These are phyloP conservation scores for Trametes cinnabarina DNA, from an alignment of 768 basidiomycete species.

Conservation along the genomic window DNA sequence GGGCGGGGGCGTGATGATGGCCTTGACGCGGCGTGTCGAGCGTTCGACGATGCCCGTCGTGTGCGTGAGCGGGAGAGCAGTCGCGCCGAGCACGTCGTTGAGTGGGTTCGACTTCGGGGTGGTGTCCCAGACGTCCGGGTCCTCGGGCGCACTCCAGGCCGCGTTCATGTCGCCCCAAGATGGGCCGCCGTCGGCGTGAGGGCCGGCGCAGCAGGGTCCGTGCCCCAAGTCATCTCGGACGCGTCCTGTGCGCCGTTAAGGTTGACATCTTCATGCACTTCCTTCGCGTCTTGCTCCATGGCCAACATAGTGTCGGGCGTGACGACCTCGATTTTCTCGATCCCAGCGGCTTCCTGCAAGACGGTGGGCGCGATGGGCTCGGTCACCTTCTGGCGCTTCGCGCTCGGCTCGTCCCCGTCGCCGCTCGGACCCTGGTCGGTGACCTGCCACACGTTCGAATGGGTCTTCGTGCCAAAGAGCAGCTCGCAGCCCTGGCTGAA, in stretches of 20 bases:
- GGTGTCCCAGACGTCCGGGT: constrained; percentile 10
- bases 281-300: constrained; percentile 15
- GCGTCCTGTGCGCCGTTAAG: constrained; percentile 10
- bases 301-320: constrained; percentile 11
- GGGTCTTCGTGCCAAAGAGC: constrained; percentile 43
- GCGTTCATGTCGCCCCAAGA: constrained; percentile 19
- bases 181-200: neutral
- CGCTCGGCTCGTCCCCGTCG: constrained; percentile 29
- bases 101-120: constrained; percentile 29
- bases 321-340: constrained; percentile 12
- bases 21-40: constrained; percentile 56
- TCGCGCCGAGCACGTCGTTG: constrained; percentile 51
- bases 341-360: constrained; percentile 14
- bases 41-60: constrained; percentile 63
- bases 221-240: neutral
- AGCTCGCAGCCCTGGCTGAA: constrained; percentile 49
- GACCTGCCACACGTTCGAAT: constrained; percentile 4
- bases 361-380: neutral
- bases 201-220: neutral
- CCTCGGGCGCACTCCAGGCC: constrained; percentile 6
- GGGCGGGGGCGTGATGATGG: constrained; percentile 40
- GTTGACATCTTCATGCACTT: constrained; percentile 19
- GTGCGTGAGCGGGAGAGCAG: constrained; percentile 58
- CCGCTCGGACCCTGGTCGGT: constrained; percentile 13
- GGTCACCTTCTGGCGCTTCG: constrained; percentile 27